Evolutionary conservation across 352 stramenopile genomes (phyloP).

Genomic region (Pythium rishiriense): DNA sequence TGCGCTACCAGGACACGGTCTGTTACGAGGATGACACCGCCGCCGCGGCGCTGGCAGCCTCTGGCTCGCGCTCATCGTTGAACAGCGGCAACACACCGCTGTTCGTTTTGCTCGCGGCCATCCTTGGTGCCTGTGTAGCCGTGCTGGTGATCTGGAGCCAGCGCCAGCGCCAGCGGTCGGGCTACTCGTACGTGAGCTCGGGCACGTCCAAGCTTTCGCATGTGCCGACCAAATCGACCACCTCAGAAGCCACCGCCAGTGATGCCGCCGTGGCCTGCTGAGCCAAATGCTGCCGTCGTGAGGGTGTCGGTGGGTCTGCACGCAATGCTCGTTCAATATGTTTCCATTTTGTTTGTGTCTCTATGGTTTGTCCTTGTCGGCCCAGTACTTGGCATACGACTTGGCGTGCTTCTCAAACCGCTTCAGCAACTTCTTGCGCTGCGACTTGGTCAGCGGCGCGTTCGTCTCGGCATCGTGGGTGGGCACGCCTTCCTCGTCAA

Average conservation of each 20-base stretch:
- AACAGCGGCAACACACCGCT: constrained; percentile 36
- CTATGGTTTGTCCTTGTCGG: constrained; percentile 20
- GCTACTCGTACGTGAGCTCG: constrained; percentile 63
- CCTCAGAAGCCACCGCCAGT: constrained; percentile 9
- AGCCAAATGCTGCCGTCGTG: neutral
- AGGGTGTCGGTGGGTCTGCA: neutral
- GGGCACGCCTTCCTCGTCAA: constrained; percentile 60
- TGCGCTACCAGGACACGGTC: constrained; percentile 55
- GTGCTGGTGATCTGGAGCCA: constrained; percentile 41
- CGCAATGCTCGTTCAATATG: neutral
- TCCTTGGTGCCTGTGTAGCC: constrained; percentile 37
- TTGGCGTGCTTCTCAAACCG: constrained; percentile 71
- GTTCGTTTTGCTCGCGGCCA: constrained; percentile 40
- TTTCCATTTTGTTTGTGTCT: neutral
- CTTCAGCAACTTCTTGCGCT: constrained; percentile 79
- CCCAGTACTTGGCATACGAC: constrained; percentile 68
- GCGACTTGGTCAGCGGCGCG: constrained; percentile 59
- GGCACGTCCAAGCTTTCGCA: constrained; percentile 42
- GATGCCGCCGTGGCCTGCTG: constrained; percentile 42
- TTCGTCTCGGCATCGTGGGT: constrained; percentile 38
- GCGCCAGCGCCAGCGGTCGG: constrained; percentile 49
- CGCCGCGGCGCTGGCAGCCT: constrained; percentile 12
- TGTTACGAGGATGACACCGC: constrained; percentile 46
- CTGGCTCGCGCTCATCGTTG: constrained; percentile 12
- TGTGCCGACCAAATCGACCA: constrained; percentile 24